Base-by-base conservation (phyloP, 2,329 filamentous ascomycete genomes). In the Pseudogymnoascus sp. region DNA sequence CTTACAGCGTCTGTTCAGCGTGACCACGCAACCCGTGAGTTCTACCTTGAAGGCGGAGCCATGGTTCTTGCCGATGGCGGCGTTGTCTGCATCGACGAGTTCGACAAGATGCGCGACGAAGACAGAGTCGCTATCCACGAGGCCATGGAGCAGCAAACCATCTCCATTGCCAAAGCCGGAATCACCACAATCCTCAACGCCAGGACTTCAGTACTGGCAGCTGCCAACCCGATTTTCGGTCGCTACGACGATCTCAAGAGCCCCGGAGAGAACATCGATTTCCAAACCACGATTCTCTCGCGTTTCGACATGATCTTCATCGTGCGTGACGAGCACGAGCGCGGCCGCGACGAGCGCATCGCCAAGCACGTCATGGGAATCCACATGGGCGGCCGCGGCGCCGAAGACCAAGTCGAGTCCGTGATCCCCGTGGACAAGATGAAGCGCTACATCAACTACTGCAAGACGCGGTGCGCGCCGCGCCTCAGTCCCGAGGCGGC, bases 241-340 rank as follows among this genome's bases (percentile, higher is more conserved):
- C 89, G 95, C 26, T 99, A 99, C 77, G 95, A 99, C 75, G 95
- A 99, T 72, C 88, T 99, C 80, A 97, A 97, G 76, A 92, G 90
- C 0, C 95, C 95, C 0, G 95, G 95, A 65, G 95, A 99, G 77
- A 99, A 99, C 74, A 99, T 99, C 69, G 95, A 99, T 77, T 99
- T 99, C 77, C 95, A 99, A 73, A 99, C 95, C 0, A 99, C 95
- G 3, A 97, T 99, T 71, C 75, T 99, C 68, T 97, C 93, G 2
- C 90, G 95, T 83, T 99, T 99, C 75, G 95, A 99, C 76, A 97
- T 99, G 91, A 97, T 99, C 68, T 99, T 97, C 80, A 97, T 99
- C 68, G 93, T 99, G 66, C 91, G 90, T 70, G 95, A 99, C 75
- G 92, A 96, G 66, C 95, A 99, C 75, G 91, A 93, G 66, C 85